phyloP scores from a whole-genome alignment of 169 alveolate genomes.

The Toxoplasma gondii region DNA sequence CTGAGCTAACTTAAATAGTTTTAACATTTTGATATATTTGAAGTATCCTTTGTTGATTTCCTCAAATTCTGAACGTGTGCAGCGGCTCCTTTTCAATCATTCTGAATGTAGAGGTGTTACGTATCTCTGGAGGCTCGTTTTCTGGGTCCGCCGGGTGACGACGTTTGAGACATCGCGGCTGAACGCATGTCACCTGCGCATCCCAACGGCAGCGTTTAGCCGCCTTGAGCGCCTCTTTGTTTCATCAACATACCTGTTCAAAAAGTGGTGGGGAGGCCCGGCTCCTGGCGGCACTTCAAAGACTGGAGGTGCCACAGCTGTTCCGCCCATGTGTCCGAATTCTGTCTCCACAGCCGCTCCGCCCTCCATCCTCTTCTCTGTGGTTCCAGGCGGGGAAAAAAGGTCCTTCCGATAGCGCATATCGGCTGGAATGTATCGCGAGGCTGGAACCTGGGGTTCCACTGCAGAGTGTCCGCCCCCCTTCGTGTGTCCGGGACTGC shows the following conservation, averaged over 20 bases:
- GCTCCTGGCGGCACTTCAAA: neutral
- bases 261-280: neutral
- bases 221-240: no score
- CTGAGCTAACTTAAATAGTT: no score
- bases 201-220: no score
- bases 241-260: neutral
- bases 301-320: neutral
- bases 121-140: no score
- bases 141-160: no score
- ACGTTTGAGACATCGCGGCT: no score
- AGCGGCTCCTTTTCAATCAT: no score
- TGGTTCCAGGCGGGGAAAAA: neutral
- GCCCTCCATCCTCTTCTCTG: neutral
- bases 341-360: neutral
- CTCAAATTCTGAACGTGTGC: no score
- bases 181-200: no score
- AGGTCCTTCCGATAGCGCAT: neutral
- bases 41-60: no score
- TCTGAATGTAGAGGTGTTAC: no score
- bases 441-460: neutral
- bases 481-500: neutral
- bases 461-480: neutral
- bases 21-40: no score
- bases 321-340: neutral
- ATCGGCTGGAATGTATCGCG: constrained; percentile 11